Evolutionary conservation across 1,284 basidiomycete genomes (phyloP).

Genomic region (Tetrapyrgos nigripes): DNA sequence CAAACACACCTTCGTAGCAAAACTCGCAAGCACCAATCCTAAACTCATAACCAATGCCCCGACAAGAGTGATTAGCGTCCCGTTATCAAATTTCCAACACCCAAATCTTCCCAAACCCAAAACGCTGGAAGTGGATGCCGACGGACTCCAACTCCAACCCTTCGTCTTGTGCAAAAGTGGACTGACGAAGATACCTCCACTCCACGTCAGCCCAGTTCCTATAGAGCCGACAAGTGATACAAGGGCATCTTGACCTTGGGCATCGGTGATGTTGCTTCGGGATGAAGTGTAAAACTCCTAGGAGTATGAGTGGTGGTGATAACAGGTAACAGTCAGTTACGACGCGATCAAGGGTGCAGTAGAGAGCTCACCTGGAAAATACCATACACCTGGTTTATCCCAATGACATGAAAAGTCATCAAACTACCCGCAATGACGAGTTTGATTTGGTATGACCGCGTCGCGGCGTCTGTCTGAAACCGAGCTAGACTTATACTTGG

Average conservation of each 20-base stretch:
- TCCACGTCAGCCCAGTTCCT: constrained; percentile 53
- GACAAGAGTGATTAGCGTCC: constrained; percentile 42
- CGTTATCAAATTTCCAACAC: constrained; percentile 24
- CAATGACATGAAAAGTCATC: constrained; percentile 53
- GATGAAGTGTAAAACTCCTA: constrained; percentile 52
- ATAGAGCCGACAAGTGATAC: constrained; percentile 51
- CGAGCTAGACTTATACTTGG: too few relatives aligned
- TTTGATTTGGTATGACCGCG: constrained; percentile 41
- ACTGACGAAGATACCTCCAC: constrained; percentile 52
- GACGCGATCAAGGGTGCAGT: constrained; percentile 13
- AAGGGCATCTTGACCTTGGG: constrained; percentile 45
- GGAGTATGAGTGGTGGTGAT: constrained; percentile 9
- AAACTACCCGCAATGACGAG: constrained; percentile 47
- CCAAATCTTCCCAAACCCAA: too few relatives aligned
- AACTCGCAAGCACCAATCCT: constrained; percentile 48
- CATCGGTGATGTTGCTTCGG: constrained; percentile 41
- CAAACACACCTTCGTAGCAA: constrained; percentile 38
- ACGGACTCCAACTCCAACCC: too few relatives aligned
- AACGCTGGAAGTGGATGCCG: too few relatives aligned
- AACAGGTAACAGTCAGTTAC: constrained; percentile 31
- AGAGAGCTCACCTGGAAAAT: constrained; percentile 39
- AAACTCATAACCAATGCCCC: constrained; percentile 49
- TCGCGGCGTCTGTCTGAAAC: too few relatives aligned
- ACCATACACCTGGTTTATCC: constrained; percentile 46
- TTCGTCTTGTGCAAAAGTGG: constrained; percentile 41